Conservation (phyloP, 2,329 filamentous ascomycete genomes). For the Ampelomyces quisqualis region DNA sequence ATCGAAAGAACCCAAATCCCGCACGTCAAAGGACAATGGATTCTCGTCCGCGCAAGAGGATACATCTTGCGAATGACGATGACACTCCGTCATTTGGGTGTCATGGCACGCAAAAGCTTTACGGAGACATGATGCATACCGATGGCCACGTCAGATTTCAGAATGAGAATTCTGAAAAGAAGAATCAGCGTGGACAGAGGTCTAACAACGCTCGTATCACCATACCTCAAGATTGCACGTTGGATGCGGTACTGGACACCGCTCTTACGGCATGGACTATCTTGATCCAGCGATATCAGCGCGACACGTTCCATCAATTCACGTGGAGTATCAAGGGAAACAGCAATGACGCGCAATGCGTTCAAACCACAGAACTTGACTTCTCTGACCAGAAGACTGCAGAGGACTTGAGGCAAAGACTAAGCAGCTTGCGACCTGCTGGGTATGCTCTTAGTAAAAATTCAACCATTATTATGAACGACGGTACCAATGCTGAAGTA, state of each 20-base stretch:
- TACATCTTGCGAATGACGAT: slow-evolving; percentile 26
- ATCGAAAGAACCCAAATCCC: too few relatives aligned
- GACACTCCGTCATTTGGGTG: too few relatives aligned
- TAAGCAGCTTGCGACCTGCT: slow-evolving; percentile 16
- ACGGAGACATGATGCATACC: too few relatives aligned
- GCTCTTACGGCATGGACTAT: slow-evolving; percentile 37
- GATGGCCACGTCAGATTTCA: too few relatives aligned
- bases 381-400: slow-evolving; percentile 16
- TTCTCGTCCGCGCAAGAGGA: slow-evolving; percentile 10
- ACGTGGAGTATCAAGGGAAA: slow-evolving; percentile 28
- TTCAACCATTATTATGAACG: slow-evolving; percentile 27
- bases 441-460: slow-evolving; percentile 8
- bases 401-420: slow-evolving; percentile 16
- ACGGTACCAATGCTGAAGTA: slow-evolving; percentile 36
- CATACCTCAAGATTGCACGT: slow-evolving; percentile 8
- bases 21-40: slow-evolving; percentile 6
- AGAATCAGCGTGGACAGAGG: slow-evolving; percentile 6
- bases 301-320: slow-evolving; percentile 34
- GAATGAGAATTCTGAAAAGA: slow-evolving; percentile 1
- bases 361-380: slow-evolving; percentile 21
- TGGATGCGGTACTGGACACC: slow-evolving; percentile 20
- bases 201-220: slow-evolving; percentile 20
- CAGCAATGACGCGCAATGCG: slow-evolving; percentile 12
- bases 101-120: too few relatives aligned
- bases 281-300: slow-evolving; percentile 35